Evolutionary conservation across 2,329 filamentous ascomycete species (phyloP).

Genomic region (Cladosporium cucumerinum): DNA sequence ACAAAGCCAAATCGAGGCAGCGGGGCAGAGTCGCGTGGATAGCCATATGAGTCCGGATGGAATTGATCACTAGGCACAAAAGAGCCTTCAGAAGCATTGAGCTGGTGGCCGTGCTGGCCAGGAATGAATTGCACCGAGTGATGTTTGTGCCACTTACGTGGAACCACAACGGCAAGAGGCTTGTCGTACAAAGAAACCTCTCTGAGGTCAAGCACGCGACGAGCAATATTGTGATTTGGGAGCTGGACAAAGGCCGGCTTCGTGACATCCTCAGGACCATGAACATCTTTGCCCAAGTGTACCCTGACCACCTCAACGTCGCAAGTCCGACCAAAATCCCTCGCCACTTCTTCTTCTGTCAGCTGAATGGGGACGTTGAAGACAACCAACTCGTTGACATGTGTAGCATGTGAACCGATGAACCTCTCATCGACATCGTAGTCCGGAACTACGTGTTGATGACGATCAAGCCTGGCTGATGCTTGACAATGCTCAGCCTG

Average conservation of each 20-base stretch:
- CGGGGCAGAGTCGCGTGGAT: neutral
- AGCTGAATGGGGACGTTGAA: slow-evolving; percentile 10
- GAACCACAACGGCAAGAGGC: neutral
- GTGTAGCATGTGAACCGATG: slow-evolving; percentile 18
- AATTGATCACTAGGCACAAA: neutral
- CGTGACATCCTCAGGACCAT: neutral
- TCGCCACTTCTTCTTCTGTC: neutral
- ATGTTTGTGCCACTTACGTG: neutral
- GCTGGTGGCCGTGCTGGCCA: neutral
- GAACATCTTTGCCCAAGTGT: neutral
- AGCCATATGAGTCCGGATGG: neutral
- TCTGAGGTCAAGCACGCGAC: slow-evolving; percentile 19
- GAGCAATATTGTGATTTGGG: neutral
- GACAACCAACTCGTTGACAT: slow-evolving; percentile 18
- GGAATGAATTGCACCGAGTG: neutral
- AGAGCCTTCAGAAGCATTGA: neutral
- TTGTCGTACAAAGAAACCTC: slow-evolving; percentile 16
- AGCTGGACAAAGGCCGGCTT: neutral
- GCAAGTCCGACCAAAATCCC: neutral
- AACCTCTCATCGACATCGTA: slow-evolving; percentile 7
- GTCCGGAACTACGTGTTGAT: neutral
- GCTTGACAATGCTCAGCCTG: neutral
- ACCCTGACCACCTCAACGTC: neutral
- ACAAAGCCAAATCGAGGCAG: neutral
- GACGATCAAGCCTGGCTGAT: neutral